phyloP scores from a whole-genome alignment of 768 basidiomycete species.

The Mycena kentingensis region DNA sequence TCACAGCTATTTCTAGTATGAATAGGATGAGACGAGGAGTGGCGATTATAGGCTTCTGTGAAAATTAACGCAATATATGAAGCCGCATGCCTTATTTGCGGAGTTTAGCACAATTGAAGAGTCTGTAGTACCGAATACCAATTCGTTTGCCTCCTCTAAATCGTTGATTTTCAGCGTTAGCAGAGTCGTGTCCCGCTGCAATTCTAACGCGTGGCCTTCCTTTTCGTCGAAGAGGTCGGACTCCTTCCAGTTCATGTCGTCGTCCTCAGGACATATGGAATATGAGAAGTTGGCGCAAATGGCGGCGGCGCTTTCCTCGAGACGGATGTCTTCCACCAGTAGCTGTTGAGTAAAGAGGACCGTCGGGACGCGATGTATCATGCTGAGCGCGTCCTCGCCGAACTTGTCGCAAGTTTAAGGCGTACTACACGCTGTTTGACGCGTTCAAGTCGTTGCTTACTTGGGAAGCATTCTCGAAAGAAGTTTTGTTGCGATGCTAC shows the following conservation, averaged over 20 bases:
- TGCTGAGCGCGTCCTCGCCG: conserved; percentile 22
- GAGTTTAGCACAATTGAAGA: too few species aligned
- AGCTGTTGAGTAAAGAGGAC: conserved; percentile 20
- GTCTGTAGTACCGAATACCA: too few species aligned
- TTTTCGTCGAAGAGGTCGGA: background rate
- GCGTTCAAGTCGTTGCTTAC: conserved; percentile 36
- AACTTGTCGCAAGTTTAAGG: too few species aligned
- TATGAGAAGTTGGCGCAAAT: conserved; percentile 12
- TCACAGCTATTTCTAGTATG: too few species aligned
- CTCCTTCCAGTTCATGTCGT: conserved; percentile 9
- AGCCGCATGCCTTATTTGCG: too few species aligned
- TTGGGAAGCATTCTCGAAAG: conserved; percentile 59
- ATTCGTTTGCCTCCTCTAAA: too few species aligned
- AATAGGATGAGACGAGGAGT: too few species aligned
- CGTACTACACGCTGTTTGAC: conserved; percentile 1
- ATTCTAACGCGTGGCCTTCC: conserved; percentile 10
- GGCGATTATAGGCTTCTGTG: too few species aligned
- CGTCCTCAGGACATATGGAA: background rate
- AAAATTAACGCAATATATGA: too few species aligned
- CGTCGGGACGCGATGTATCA: conserved; percentile 22
- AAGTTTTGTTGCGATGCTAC: too few species aligned
- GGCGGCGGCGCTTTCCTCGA: conserved; percentile 3
- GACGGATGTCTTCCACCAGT: conserved; percentile 16
- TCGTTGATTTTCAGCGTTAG: too few species aligned
- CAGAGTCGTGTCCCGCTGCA: conserved; percentile 1